Evolutionary conservation across 495 filamentous ascomycete species (phyloP), one percentile per base, ranked within the genome.

Genomic region (Chaetomium fimeti): DNA sequence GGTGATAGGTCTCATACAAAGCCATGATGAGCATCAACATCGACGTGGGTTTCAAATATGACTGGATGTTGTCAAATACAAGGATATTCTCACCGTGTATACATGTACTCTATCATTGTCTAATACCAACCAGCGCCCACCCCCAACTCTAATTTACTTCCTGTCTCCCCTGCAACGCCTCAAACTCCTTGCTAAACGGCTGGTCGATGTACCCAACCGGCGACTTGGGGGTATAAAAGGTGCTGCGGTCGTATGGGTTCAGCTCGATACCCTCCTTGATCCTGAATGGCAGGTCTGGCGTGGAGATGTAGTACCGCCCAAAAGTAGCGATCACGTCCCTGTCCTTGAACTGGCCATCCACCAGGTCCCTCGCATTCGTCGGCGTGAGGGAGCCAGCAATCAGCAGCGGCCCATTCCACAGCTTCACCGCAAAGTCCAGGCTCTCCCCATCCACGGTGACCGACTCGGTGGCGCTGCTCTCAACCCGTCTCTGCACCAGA

Each of bases 261-360:
- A 91, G 74, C 29, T 74, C 69, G 47, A 91, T 77, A 0, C 82
- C 83, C 53, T 87, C 70, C 73, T 81, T 73, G 12, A 92, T 61
- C 60, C 85, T 78, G 69, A 85, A 90, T 3, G 83, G 78, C 68
- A 94, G 69, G 73, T 93, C 90, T 2, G 90, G 90, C 61, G 84
- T 93, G 61, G 87, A 78, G 60, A 89, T 88, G 66, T 86, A 93
- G 42, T 77, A 80, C 45, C 87, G 72, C 22, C 89, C 89, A 74
- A 89, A 89, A 0, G 79, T 82, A 48, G 85, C 71, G 1, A 82
- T 68, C 25, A 84, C 72, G 54, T 89, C 78, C 67, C 80, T 75
- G 28, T 81, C 80, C 63, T 75, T 72, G 66, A 85, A 85, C 49
- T 83, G 68, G 45, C 78, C 71, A 66, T 89, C 84, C 13, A 84